Conservation (phyloP, 495 filamentous ascomycete genomes). For the Letharia lupina region DNA sequence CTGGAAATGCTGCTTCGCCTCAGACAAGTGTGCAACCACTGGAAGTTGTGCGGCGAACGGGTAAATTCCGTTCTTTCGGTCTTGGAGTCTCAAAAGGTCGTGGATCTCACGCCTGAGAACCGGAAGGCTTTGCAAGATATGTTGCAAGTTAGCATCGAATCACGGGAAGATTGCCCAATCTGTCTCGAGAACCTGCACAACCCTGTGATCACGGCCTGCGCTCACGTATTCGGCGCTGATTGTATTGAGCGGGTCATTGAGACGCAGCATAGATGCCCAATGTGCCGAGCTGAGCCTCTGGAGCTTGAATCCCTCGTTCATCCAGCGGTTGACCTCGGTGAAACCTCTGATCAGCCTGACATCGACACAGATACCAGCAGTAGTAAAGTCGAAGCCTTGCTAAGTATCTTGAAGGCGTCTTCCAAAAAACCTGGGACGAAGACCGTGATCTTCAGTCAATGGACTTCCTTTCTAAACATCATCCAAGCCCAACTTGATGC, state of each 20-base stretch:
- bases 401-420: constrained; percentile 68
- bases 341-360: constrained; percentile 37
- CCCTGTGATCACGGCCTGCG: constrained; percentile 83
- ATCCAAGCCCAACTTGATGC: constrained; percentile 61
- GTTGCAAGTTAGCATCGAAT: constrained; percentile 70
- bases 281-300: constrained; percentile 69
- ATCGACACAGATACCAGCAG: constrained; percentile 59
- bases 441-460: constrained; percentile 86
- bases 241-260: constrained; percentile 78
- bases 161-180: constrained; percentile 74
- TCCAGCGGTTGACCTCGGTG: constrained; percentile 48
- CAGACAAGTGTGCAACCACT: constrained; percentile 83
- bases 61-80: constrained; percentile 60
- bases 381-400: constrained; percentile 76
- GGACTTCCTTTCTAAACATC: constrained; percentile 82
- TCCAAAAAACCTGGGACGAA: constrained; percentile 62
- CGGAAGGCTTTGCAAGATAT: constrained; percentile 63
- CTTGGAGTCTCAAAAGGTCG: constrained; percentile 56
- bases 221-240: constrained; percentile 65
- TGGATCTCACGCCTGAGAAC: constrained; percentile 68
- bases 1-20: constrained; percentile 79
- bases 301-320: constrained; percentile 54
- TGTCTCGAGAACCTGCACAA: constrained; percentile 67
- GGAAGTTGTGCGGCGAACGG: constrained; percentile 66
- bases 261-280: constrained; percentile 73